phyloP scores from a whole-genome alignment of 164 flowering plant species.

The Chimonanthus salicifolius region DNA sequence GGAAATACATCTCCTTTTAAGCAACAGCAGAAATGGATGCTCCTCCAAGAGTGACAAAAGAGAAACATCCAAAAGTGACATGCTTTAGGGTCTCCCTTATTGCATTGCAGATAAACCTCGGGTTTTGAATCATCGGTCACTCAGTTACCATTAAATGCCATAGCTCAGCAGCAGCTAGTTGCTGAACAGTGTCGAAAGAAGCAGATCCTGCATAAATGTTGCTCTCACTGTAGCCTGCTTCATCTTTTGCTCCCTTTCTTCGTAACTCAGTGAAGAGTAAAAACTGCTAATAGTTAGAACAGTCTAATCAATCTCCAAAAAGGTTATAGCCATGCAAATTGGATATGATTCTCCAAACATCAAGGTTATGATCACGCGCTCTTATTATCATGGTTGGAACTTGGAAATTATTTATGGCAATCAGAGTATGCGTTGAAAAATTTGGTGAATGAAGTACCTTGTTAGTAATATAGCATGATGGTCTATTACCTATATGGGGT shows the following conservation, averaged over 20 bases:
- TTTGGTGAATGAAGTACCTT: not conserved
- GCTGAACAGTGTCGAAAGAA: conserved; percentile 49
- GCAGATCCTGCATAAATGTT: conserved; percentile 65
- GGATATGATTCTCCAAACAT: not conserved
- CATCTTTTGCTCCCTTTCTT: conserved; percentile 69
- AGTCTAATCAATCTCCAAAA: not conserved
- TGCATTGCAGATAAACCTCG: not conserved
- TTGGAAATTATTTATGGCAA: not conserved
- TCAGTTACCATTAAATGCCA: not conserved
- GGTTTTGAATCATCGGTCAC: not conserved
- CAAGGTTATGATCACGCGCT: not conserved
- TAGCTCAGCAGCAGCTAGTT: conserved; percentile 27
- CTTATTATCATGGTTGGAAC: too few species aligned
- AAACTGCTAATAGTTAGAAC: conserved; percentile 39
- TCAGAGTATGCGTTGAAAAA: not conserved
- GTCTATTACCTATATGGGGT: not conserved
- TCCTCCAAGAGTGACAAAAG: not conserved
- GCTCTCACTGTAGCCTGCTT: conserved; percentile 66
- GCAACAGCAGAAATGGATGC: conserved; percentile 1
- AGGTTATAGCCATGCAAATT: not conserved
- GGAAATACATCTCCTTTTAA: conserved; percentile 3
- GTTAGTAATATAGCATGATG: not conserved
- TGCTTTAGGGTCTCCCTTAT: not conserved
- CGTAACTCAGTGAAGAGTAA: conserved; percentile 59
- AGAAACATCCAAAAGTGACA: not conserved